Evolutionary conservation across 306 rosid species (phyloP).

Genomic region (Aeschynomene evenia): DNA sequence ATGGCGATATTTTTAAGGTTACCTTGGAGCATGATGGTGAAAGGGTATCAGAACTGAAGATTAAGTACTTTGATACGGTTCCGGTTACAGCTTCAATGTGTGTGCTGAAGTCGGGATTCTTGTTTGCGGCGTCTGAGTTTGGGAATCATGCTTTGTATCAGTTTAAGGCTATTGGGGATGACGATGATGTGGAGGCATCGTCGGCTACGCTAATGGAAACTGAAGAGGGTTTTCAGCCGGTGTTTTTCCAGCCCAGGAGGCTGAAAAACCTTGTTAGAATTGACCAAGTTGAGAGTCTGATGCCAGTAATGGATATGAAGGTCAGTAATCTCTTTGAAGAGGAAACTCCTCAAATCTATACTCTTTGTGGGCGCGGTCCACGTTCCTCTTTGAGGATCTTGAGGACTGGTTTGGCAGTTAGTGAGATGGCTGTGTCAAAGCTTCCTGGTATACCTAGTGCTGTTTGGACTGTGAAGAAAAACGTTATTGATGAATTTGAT

Average conservation of each 20-base stretch:
- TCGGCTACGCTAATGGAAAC: slow-evolving; percentile 84
- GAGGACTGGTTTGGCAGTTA: slow-evolving; percentile 95
- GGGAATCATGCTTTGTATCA: slow-evolving; percentile 89
- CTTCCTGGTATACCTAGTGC: slow-evolving; percentile 97
- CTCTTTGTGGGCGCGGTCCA: slow-evolving; percentile 98
- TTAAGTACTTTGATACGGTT: slow-evolving; percentile 89
- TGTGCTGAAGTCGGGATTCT: slow-evolving; percentile 83
- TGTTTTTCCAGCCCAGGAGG: slow-evolving; percentile 82
- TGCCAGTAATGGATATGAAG: slow-evolving; percentile 95
- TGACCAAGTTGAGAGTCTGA: slow-evolving; percentile 93
- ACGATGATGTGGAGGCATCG: slow-evolving; percentile 90
- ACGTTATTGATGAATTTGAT: slow-evolving; percentile 84
- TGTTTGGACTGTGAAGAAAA: slow-evolving; percentile 98
- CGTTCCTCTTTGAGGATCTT: slow-evolving; percentile 89
- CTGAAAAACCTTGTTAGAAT: slow-evolving; percentile 91
- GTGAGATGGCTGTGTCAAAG: slow-evolving; percentile 97
- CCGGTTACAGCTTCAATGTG: slow-evolving; percentile 93
- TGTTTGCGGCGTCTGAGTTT: slow-evolving; percentile 93
- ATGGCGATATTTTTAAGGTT: slow-evolving; percentile 93
- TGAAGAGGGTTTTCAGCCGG: slow-evolving; percentile 89
- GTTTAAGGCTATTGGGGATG: slow-evolving; percentile 88
- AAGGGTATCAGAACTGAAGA: slow-evolving; percentile 71
- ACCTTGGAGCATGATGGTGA: slow-evolving; percentile 79
- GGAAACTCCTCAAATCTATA: slow-evolving; percentile 91
- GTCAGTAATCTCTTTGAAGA: slow-evolving; percentile 84